Evolutionary conservation across 345 rosid genomes (phyloP), one percentile per base, ranked within the genome.

Genomic region (Eutrema yunnanense): DNA sequence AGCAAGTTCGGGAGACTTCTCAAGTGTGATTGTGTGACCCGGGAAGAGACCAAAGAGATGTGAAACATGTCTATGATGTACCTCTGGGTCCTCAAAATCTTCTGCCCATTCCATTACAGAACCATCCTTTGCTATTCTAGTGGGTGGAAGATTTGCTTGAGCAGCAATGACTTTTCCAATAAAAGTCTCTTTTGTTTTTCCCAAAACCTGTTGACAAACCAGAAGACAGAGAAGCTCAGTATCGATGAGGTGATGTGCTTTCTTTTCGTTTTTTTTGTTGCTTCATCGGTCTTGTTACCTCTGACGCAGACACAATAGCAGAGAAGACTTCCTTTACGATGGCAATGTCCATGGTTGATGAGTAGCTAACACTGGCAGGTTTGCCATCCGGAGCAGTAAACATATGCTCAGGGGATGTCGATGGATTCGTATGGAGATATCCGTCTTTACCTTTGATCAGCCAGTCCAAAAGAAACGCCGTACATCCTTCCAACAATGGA

Each of bases 71-170:
- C 96, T 88, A 67, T 92, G 96, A 66, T 87, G 87, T 14, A 81
- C 69, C 32, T 90, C 96, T 40, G 93, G 88, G 70, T 95, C 99
- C 83, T 86, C 76, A 69, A 95, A 95, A 58, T 92, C 97, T 73
- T 77, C 86, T 37, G 86, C 87, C 99, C 99, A 92, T 85, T 95
- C 99, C 98, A 90, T 90, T 41, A 95, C 83, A n/a, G 97, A 88
- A 47, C 97, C 97, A 72, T 92, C 99, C 74, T 79, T 78, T 6
- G 88, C 78, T 73, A 87, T 75, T 83, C 74, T 88, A 16, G 86
- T 84, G 1, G 97, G 98, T 62, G 75, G 81, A 73, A 95, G 92
- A 68, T 83, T 92, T 36, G 81, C 81, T 44, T 68, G 92, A 78
- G 90, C 88, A 72, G 80, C 79, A 34, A 16, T 73, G 67, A 90